Conservation (phyloP, 2,329 filamentous ascomycete species). For the Alternaria longipes region DNA sequence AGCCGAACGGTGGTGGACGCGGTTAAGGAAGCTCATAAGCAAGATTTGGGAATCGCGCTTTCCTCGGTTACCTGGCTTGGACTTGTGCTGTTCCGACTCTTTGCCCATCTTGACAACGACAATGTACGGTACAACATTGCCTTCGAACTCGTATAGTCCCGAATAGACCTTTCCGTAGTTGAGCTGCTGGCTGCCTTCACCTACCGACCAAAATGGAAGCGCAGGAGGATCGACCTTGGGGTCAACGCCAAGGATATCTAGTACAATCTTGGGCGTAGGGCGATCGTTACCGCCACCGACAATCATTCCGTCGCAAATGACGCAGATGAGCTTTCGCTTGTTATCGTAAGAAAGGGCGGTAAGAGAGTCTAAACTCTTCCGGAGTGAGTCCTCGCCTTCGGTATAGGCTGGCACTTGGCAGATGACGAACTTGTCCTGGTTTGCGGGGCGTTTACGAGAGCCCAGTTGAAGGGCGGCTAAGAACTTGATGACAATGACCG, state of each 20-base stretch:
- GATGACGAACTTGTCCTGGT: constrained; percentile 98
- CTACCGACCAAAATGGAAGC: constrained; percentile 92
- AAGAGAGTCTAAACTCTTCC: constrained; percentile 92
- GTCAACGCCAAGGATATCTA: constrained; percentile 96
- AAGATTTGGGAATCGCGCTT: constrained; percentile 98
- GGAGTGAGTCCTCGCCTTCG: constrained; percentile 92
- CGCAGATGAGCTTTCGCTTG: constrained; percentile 94
- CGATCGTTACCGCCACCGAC: constrained; percentile 95
- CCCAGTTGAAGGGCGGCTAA: constrained; percentile 91
- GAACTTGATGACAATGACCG: constrained; percentile 87
- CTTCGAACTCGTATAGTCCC: constrained; percentile 95
- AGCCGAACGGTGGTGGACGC: constrained; percentile 89
- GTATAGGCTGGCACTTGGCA: constrained; percentile 98
- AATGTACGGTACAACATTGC: constrained; percentile 95
- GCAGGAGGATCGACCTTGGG: constrained; percentile 96
- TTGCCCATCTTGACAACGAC: constrained; percentile 98
- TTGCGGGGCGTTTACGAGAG: constrained; percentile 85
- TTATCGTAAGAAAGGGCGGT: constrained; percentile 97
- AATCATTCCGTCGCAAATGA: constrained; percentile 97
- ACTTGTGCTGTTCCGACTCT: constrained; percentile 88
- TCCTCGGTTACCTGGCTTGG: constrained; percentile 96
- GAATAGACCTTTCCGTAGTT: constrained; percentile 99
- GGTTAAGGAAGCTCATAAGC: constrained; percentile 96
- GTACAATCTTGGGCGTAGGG: constrained; percentile 95
- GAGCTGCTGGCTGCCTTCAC: constrained; percentile 86